Evolutionary conservation across 108 stramenopile species (phyloP), one percentile per base, ranked within the genome.

Genomic region (Cyclotella atomus): DNA sequence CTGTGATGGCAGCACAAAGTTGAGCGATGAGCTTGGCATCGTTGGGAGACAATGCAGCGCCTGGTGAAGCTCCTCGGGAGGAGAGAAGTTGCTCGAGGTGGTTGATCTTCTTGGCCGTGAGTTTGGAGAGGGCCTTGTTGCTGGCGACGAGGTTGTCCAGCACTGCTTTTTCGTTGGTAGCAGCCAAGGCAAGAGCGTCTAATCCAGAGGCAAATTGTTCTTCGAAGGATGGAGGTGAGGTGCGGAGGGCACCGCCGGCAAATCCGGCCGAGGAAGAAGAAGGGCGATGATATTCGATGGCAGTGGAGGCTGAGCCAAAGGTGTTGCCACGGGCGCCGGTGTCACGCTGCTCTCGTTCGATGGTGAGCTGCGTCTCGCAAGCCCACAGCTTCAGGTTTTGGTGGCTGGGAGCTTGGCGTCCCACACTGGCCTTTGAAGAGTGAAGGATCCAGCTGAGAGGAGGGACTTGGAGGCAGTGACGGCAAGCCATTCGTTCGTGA

Each of bases 401-500:
- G 4, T 23, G 1, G 52, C n/a, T 1, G 12, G 50, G 1, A 1
- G 52, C 20, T 52, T 52, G 52, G 52, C 20, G 23, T 52, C 52
- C 52, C 52, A 52, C 52, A 23, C 52, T 1, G 1, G n/a, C 10
- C 21, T 1, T 19, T 23, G 52, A 9, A 23, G 20, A 23, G 52
- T 49, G 49, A 23, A 67, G 50, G 19, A n/a, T 29, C 33, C 50
- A 0, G 29, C 23, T 0, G 66, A 30, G 0, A 67, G 30, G 0
- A 52, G 32, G 2, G 50, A 27, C 2, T 44, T 67, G 21, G 66
- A 52, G 3, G 66, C 66, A 3, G 36, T 67, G 50, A 50, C 50
- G 12, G 45, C 32, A 28, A 67, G 49, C 32, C 33, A 32, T 19
- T 50, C 66, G 19, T 67, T 52, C 30, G 49, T 20, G 44, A 67